Percentiles rank a stretch among this genome's conserved stretches.
Evolutionary conservation across 495 filamentous ascomycete genomes (phyloP).

Genomic region (Trichocladium antarcticum): DNA sequence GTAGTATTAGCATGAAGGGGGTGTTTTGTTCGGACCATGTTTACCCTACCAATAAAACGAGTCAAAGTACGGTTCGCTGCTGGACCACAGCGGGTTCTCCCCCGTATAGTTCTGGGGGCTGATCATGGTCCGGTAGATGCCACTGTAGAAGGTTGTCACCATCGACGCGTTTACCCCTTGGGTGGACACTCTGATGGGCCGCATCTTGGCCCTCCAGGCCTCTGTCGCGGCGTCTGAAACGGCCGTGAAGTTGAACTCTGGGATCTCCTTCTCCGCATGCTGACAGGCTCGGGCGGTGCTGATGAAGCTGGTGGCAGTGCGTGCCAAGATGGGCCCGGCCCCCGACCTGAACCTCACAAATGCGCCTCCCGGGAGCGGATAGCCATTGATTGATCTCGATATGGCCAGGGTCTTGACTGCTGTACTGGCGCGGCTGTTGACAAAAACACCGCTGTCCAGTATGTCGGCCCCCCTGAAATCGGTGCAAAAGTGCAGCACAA

Average conservation of each 20-base stretch:
- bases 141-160: slow-evolving; percentile 58
- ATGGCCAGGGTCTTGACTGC: slow-evolving; percentile 45
- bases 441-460: slow-evolving; percentile 54
- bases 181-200: slow-evolving; percentile 45
- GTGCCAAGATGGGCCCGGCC: slow-evolving; percentile 43
- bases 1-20: background rate
- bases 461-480: slow-evolving; percentile 57
- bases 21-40: background rate
- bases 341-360: slow-evolving; percentile 37
- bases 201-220: slow-evolving; percentile 55
- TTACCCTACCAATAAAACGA: slow-evolving; percentile 57
- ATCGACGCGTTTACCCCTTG: slow-evolving; percentile 43
- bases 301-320: slow-evolving; percentile 63
- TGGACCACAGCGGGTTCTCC: slow-evolving; percentile 65
- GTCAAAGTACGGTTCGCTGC: slow-evolving; percentile 66
- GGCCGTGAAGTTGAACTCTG: slow-evolving; percentile 51
- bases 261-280: slow-evolving; percentile 58
- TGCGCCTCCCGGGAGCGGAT: slow-evolving; percentile 55
- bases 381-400: slow-evolving; percentile 49
- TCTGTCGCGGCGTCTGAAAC: slow-evolving; percentile 42
- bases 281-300: slow-evolving; percentile 53
- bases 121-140: slow-evolving; percentile 59
- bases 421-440: slow-evolving; percentile 45
- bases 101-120: slow-evolving; percentile 71
- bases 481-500: slow-evolving; percentile 51